Base-by-base conservation (phyloP, 176 grass and related monocot genomes). In the Puya raimondii region DNA sequence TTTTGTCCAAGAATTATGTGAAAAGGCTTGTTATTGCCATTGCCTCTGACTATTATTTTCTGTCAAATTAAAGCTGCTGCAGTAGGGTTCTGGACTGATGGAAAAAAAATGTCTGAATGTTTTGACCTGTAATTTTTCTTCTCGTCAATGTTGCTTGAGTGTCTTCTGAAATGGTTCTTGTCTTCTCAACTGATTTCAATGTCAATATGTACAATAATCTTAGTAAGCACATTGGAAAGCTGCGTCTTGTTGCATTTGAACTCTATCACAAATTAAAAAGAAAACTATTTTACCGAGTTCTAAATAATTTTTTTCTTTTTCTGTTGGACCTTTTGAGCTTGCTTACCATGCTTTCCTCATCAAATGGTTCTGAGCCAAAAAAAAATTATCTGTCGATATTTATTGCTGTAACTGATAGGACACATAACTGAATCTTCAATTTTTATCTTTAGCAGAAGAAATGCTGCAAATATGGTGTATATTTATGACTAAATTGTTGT, bases 121-220 rank as follows among this genome's bases (percentile, higher is more conserved):
- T 61, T 61, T 61, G 56, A 61, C 56, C 21, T 61, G 56, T 61
- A 20, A 61, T 61, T 22, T 59, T 20, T 61, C 56, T 61, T 61
- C 56, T 61, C 21, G 3, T 57, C 53, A 61, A 61, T 10, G 10
- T 21, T 61, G 21, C 33, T 61, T 61, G 56, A 20, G 10, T 57
- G 53, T 17, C 15, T 57, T 57, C 53, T 18, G 33, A 42, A 42
- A 42, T 42, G 33, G 5, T 42, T 61, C 16, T 20, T 61, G 56
- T 61, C 7, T 61, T 61, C 56, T 9, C 2, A 20, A 61, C 10
- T 18, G 16, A 18, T 61, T 16, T 61, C 56, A 61, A 61, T 61
- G 17, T 61, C 54, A 9, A 59, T 61, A 61, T 61, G 16, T 61
- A 61, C 21, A 13, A 16, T 61, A 22, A 59, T 10, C 5, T 10